phyloP scores from a whole-genome alignment of 2,329 filamentous ascomycete genomes.

The Cercospora citrullina region DNA sequence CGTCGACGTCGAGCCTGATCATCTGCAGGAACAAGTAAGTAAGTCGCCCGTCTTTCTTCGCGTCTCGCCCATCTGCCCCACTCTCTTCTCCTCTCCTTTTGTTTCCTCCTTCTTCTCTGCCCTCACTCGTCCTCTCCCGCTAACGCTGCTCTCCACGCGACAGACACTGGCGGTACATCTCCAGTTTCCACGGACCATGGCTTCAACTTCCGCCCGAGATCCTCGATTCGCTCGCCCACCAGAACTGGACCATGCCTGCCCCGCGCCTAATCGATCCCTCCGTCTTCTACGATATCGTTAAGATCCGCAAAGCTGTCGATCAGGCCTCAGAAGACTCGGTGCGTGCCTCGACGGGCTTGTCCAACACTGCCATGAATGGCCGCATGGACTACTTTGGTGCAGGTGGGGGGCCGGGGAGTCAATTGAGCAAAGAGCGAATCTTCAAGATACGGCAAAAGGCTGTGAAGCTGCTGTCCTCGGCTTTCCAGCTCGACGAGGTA shows the following conservation, averaged over 20 bases:
- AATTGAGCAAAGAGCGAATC: conserved; percentile 75
- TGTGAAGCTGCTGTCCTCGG: conserved; percentile 72
- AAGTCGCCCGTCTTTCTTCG: conserved; percentile 26
- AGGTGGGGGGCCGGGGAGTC: conserved; percentile 54
- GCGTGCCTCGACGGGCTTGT: conserved; percentile 71
- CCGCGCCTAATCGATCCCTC: conserved; percentile 77
- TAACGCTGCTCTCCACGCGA: not conserved
- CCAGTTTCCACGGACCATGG: conserved; percentile 81
- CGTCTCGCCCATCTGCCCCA: conserved; percentile 4
- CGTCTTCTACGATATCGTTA: conserved; percentile 80
- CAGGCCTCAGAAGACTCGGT: conserved; percentile 77
- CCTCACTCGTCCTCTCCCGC: not conserved
- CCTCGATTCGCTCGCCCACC: conserved; percentile 74
- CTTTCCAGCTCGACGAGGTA: conserved; percentile 80
- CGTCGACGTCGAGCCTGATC: conserved; percentile 54
- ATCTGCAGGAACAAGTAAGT: conserved; percentile 70
- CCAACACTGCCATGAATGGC: conserved; percentile 63
- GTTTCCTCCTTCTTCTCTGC: not conserved
- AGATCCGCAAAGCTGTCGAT: conserved; percentile 76
- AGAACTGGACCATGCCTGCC: conserved; percentile 74
- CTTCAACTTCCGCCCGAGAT: conserved; percentile 76
- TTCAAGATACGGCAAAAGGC: conserved; percentile 79
- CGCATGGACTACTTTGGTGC: conserved; percentile 48
- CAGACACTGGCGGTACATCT: conserved; percentile 84
- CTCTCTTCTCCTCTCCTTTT: not conserved